phyloP scores from a whole-genome alignment of 2,329 filamentous ascomycete species.

The Venturia effusa region DNA sequence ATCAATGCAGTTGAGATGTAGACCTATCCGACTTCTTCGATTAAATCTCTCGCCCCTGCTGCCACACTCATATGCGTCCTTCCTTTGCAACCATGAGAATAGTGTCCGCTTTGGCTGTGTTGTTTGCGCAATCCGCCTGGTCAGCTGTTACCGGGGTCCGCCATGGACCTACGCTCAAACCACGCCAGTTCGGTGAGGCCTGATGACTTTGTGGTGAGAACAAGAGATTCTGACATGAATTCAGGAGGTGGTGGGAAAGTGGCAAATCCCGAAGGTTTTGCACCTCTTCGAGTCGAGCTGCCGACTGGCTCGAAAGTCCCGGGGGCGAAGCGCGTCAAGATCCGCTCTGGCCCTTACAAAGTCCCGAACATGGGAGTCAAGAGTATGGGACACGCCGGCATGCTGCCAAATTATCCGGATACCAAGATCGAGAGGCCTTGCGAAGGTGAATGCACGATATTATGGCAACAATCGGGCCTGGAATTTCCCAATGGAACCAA shows the following conservation, averaged over 20 bases:
- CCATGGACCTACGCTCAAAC: not conserved
- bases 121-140: not conserved
- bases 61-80: too few relatives aligned
- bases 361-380: slow-evolving; percentile 6
- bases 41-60: too few relatives aligned
- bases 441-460: slow-evolving; percentile 5
- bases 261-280: not conserved
- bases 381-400: not conserved
- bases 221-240: not conserved
- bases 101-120: too few relatives aligned
- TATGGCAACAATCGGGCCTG: slow-evolving; percentile 3
- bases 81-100: too few relatives aligned
- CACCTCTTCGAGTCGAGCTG: not conserved
- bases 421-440: slow-evolving; percentile 2
- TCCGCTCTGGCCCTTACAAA: slow-evolving; percentile 12
- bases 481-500: slow-evolving; percentile 8
- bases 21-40: too few relatives aligned
- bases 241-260: slow-evolving; percentile 1
- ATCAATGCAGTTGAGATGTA: too few relatives aligned
- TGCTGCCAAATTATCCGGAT: slow-evolving; percentile 8
- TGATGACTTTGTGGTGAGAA: not conserved
- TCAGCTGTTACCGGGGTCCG: not conserved
- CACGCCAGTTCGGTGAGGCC: not conserved
- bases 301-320: not conserved
- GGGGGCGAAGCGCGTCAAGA: slow-evolving; percentile 3